Conservation (phyloP, 2,329 filamentous ascomycete genomes). For the Myriangium duriaei region DNA sequence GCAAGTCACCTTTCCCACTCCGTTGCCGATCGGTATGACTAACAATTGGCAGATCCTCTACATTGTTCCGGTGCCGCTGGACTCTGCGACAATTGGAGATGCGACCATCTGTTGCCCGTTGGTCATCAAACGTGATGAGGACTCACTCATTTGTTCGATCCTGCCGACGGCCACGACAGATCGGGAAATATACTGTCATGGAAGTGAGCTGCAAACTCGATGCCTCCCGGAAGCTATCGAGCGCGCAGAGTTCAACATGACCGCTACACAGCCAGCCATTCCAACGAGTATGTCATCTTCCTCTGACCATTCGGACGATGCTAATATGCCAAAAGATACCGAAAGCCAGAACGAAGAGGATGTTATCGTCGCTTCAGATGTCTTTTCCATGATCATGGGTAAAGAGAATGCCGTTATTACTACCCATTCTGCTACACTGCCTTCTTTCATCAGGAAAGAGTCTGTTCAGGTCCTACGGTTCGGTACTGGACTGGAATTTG, state of each 20-base stretch:
- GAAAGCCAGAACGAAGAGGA: no score
- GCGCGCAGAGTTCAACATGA: background rate
- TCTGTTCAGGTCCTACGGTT: background rate
- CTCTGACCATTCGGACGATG: background rate
- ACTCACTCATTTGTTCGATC: background rate
- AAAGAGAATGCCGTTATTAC: background rate
- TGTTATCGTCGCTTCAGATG: background rate
- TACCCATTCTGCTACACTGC: background rate
- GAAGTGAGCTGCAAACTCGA: background rate
- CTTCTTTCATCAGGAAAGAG: background rate
- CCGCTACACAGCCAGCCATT: background rate
- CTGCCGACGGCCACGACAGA: background rate
- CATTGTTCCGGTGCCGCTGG: background rate
- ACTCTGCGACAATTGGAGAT: background rate
- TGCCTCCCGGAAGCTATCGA: background rate
- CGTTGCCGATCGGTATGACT: no score
- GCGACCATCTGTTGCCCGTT: background rate
- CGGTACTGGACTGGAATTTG: background rate
- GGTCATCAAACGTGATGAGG: background rate
- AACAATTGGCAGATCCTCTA: no score
- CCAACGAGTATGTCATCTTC: background rate
- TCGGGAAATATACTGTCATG: background rate
- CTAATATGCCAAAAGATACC: no score
- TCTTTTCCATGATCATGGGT: background rate
- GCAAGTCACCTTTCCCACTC: no score